A percentile compares a stretch with the other conserved stretches of the same genome.
Conservation (phyloP, 345 rosid species). For the Pelargonium nanum region DNA sequence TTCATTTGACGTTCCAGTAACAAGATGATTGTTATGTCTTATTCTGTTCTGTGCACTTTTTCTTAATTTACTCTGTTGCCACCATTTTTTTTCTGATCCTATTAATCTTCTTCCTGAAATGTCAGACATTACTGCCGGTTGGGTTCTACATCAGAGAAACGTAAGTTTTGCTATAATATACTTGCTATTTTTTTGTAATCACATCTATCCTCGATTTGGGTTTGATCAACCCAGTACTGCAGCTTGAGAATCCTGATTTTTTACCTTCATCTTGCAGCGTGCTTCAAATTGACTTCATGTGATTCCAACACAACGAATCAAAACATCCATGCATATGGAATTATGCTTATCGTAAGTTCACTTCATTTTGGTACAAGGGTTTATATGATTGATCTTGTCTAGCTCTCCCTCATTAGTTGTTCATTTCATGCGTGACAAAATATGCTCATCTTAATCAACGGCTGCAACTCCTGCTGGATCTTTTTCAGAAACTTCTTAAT, state of each 20-base stretch:
- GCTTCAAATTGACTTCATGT: conserved; percentile 72
- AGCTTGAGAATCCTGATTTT: neutral
- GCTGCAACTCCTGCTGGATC: too few relatives aligned
- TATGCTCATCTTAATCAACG: too few relatives aligned
- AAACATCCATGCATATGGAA: conserved; percentile 71
- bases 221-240: too few relatives aligned
- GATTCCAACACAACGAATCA: conserved; percentile 54
- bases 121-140: conserved; percentile 69
- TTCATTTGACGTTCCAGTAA: neutral
- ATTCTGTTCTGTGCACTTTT: neutral
- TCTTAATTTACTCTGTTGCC: neutral
- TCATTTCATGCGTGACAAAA: too few relatives aligned
- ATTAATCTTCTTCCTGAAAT: conserved; percentile 8
- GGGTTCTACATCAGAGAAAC: conserved; percentile 70
- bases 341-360: conserved; percentile 69
- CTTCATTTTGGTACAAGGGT: neutral
- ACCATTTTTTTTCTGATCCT: neutral
- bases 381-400: too few relatives aligned
- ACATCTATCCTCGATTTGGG: too few relatives aligned
- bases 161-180: conserved; percentile 27
- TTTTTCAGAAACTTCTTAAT: too few relatives aligned
- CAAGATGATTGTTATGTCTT: too few relatives aligned
- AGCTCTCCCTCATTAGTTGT: too few relatives aligned
- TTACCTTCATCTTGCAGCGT: conserved; percentile 41
- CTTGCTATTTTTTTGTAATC: neutral